Evolutionary conservation across 768 basidiomycete genomes (phyloP), one percentile per base, ranked within the genome.

Genomic region (Hortiboletus campestris): DNA sequence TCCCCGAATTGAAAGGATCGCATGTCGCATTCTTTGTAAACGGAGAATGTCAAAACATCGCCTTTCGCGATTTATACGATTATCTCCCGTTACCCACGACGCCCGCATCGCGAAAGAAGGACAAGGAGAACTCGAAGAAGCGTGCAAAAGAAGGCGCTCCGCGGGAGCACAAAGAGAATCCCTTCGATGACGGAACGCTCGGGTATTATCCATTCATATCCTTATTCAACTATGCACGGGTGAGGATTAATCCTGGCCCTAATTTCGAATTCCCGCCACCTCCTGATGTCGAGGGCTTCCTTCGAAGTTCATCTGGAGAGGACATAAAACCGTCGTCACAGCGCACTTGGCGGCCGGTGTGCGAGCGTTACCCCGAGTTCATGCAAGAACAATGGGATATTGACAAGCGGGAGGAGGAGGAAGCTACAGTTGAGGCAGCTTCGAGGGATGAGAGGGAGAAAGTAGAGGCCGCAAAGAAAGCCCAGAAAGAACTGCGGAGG

Each of bases 131-230:
- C 31, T 64, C 71, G 19, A 83, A 82, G 66, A 85, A 81, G 63
- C 79, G 80, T 36, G 73, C 78, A n/a, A 81, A 81, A 52, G 82
- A 85, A 66, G 85, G 83, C 47, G 84, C 85, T 45, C 69, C 75
- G 11, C 84, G 86, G 49, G 85, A 89, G 63, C 87, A 88, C 67
- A 80, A 80, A 56, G 89, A 91, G 72, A 94, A 94, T 58, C 82
- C 82, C 3, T 91, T 93, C 64, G 94, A 99, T 69, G 97, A 99
- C 69, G 97, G 96, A 19, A 86, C 89, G 19, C 75, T 97, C 7
- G 97, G 97, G 1, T 99, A 99, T 72, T 98, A 94, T 69, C 94
- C 96, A 0, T 87, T 98, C 75, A 83, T 97, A 60, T 96, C 93
- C 5, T 77, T 96, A 36, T 99, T 93, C 76, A 95, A 94, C 64